A percentile compares a stretch with the other conserved stretches of the same genome.
These are phyloP conservation scores for Zymoseptoria brevis DNA, from an alignment of 2,329 filamentous ascomycete species.

Conservation along the genomic window DNA sequence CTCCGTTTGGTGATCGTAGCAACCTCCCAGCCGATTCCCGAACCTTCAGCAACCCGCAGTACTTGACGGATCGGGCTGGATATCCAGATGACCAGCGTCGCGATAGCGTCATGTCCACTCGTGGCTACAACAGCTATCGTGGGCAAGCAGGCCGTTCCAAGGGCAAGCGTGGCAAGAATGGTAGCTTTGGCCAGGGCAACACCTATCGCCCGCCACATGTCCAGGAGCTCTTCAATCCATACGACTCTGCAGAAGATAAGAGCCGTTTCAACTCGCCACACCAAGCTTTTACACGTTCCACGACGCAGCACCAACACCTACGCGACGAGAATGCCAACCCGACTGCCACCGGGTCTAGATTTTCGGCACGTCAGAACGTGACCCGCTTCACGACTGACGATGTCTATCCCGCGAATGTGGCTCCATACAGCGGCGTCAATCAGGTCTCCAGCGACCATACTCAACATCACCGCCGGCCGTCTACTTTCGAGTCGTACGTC, in stretches of 20 bases:
- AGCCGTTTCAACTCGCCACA: not conserved
- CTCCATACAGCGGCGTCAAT: not conserved
- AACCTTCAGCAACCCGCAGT: slow-evolving; percentile 1
- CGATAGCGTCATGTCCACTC: not conserved
- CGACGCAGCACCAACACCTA: not conserved
- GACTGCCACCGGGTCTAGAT: not conserved
- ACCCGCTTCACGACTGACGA: not conserved
- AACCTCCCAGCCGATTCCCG: not conserved
- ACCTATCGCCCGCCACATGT: not conserved
- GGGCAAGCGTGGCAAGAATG: not conserved
- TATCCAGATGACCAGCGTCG: not conserved
- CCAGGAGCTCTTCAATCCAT: not conserved
- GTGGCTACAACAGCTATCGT: not conserved
- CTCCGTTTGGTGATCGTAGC: slow-evolving; percentile 1
- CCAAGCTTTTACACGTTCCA: not conserved
- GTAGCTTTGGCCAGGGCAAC: not conserved
- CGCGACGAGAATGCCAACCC: not conserved
- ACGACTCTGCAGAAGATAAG: not conserved
- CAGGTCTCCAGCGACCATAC: not conserved
- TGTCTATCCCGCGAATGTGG: not conserved
- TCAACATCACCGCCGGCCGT: not conserved
- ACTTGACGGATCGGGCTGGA: not conserved
- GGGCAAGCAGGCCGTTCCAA: not conserved
- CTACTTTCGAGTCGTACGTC: not conserved
- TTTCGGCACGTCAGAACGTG: not conserved